Conservation (phyloP, 2,329 filamentous ascomycete genomes). For the Cladosporium sp. region DNA sequence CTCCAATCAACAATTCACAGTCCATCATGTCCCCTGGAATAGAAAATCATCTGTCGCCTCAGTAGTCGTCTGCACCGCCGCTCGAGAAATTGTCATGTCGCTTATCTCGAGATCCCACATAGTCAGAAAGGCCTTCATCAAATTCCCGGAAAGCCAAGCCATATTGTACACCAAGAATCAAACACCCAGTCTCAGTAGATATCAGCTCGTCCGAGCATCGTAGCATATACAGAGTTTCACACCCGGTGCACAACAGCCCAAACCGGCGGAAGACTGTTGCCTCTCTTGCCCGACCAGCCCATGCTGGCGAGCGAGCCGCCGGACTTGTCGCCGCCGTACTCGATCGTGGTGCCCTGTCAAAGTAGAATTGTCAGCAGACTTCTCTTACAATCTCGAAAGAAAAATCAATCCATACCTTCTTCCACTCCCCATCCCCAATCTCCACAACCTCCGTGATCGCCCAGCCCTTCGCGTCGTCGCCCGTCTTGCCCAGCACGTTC, state of each 20-base stretch:
- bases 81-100: too few species aligned
- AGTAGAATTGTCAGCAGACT: neutral
- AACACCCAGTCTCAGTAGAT: neutral
- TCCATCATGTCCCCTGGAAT: too few species aligned
- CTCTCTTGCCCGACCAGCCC: conserved; percentile 29
- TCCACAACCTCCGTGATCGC: conserved; percentile 29
- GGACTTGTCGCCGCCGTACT: conserved; percentile 24
- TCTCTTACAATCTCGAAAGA: neutral
- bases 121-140: too few species aligned
- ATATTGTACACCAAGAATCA: neutral
- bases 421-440: conserved; percentile 25
- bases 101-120: too few species aligned
- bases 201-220: neutral
- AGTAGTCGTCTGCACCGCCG: too few species aligned
- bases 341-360: conserved; percentile 24
- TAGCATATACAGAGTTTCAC: too few species aligned
- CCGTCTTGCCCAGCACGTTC: conserved; percentile 19
- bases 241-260: conserved; percentile 30
- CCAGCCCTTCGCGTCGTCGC: conserved; percentile 22
- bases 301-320: conserved; percentile 23
- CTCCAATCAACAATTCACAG: neutral
- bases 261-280: conserved; percentile 28
- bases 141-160: neutral
- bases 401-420: conserved; percentile 21
- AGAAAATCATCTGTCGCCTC: too few species aligned